Conservation (phyloP, 2,329 filamentous ascomycete species). For the Curvularia sp. region DNA sequence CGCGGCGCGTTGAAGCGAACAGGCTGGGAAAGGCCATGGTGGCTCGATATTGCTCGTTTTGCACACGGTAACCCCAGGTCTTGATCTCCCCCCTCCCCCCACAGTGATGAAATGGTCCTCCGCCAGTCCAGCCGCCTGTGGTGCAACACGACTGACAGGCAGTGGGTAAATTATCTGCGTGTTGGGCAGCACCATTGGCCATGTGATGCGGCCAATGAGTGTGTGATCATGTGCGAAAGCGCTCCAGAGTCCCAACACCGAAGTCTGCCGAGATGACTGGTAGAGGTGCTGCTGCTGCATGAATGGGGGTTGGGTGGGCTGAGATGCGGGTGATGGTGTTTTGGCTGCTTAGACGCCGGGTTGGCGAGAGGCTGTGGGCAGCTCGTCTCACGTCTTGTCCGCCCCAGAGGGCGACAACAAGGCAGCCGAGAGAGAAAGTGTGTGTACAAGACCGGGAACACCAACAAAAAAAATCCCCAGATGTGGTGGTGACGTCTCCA, state of each 20-base stretch:
- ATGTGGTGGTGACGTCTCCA: conserved; percentile 20
- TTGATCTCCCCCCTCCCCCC: conserved; percentile 31
- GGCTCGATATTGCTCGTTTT: conserved; percentile 26
- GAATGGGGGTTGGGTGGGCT: background rate
- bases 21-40: conserved; percentile 12
- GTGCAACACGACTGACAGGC: conserved; percentile 31
- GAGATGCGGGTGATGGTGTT: conserved; percentile 4
- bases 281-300: too few species aligned
- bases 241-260: conserved; percentile 15
- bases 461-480: conserved; percentile 21
- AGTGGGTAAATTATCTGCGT: conserved; percentile 23
- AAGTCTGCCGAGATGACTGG: conserved; percentile 3
- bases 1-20: conserved; percentile 11
- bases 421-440: conserved; percentile 6
- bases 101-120: conserved; percentile 21
- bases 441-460: conserved; percentile 10
- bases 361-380: background rate
- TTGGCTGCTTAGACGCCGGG: background rate
- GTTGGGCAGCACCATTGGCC: conserved; percentile 25
- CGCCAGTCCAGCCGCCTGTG: conserved; percentile 21
- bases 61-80: conserved; percentile 33
- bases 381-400: conserved; percentile 18
- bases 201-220: conserved; percentile 21
- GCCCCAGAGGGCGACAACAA: conserved; percentile 10
- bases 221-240: conserved; percentile 16